Evolutionary conservation across 768 basidiomycete genomes (phyloP).

Genomic region (Piloderma croceum): DNA sequence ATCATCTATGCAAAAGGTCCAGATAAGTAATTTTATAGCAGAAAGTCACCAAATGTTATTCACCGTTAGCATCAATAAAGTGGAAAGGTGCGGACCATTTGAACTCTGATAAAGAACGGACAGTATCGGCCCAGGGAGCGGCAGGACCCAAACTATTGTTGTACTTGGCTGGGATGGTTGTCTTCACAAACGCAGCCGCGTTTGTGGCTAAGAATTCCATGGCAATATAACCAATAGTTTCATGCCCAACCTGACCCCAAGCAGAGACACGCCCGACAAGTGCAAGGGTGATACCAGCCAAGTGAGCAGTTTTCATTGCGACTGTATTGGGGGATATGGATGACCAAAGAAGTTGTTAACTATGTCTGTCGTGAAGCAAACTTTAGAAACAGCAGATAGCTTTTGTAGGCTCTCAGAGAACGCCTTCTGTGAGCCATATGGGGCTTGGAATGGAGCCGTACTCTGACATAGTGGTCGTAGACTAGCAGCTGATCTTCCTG

Average conservation of each 20-base stretch:
- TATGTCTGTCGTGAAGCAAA: too few relatives aligned
- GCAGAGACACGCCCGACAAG: conserved; percentile 10
- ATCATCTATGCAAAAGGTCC: conserved; percentile 20
- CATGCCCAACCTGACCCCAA: conserved; percentile 42
- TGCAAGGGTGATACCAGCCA: too few relatives aligned
- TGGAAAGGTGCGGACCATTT: conserved; percentile 29
- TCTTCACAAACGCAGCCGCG: conserved; percentile 41
- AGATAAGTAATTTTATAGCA: background rate
- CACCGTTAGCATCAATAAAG: conserved; percentile 45
- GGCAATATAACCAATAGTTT: conserved; percentile 36
- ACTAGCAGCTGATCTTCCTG: too few relatives aligned
- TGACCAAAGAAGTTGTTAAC: too few relatives aligned
- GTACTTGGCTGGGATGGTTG: conserved; percentile 39
- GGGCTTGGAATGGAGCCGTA: too few relatives aligned
- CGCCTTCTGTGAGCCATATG: too few relatives aligned
- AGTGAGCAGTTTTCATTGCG: too few relatives aligned
- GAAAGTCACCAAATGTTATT: background rate
- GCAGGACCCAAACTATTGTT: conserved; percentile 43
- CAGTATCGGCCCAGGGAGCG: conserved; percentile 26
- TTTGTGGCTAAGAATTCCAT: conserved; percentile 44
- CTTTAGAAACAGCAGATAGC: too few relatives aligned
- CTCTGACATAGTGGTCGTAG: too few relatives aligned
- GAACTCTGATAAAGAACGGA: conserved; percentile 33
- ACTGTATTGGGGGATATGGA: too few relatives aligned
- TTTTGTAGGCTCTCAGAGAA: too few relatives aligned